phyloP scores from a whole-genome alignment of 768 basidiomycete species.

The Daedaleopsis nitida region DNA sequence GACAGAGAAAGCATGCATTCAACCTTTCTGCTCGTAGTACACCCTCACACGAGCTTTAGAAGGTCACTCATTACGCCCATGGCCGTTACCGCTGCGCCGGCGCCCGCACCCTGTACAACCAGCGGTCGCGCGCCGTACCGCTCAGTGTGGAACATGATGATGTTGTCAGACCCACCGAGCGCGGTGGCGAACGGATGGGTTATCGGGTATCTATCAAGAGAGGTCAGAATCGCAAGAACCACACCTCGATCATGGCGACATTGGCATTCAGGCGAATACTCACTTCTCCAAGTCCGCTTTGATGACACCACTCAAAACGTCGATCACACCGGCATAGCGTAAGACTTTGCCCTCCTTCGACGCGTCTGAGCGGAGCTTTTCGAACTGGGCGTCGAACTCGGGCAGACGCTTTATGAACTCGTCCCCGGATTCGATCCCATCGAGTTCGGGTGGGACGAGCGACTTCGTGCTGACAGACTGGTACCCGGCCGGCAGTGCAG shows the following conservation, averaged over 20 bases:
- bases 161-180: conserved; percentile 95
- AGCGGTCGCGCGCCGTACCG: conserved; percentile 87
- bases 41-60: conserved; percentile 49
- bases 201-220: conserved; percentile 67
- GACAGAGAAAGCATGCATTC: no score
- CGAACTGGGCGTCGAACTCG: conserved; percentile 81
- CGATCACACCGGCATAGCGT: conserved; percentile 93
- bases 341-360: conserved; percentile 81
- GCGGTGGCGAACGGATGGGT: conserved; percentile 96
- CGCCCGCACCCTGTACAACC: conserved; percentile 94
- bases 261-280: conserved; percentile 29
- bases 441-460: conserved; percentile 79
- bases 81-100: conserved; percentile 97
- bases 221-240: not conserved
- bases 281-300: conserved; percentile 91
- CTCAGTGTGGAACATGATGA: conserved; percentile 95
- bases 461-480: conserved; percentile 79
- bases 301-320: conserved; percentile 69
- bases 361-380: conserved; percentile 75
- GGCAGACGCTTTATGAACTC: conserved; percentile 81
- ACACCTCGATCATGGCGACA: not conserved
- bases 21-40: not conserved
- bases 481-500: conserved; percentile 74
- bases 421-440: conserved; percentile 68
- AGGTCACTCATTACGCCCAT: conserved; percentile 96